Evolutionary conservation across 257 asterid genomes (phyloP), one percentile per base, ranked within the genome.

Genomic region (Solanum pimpinellifolium): DNA sequence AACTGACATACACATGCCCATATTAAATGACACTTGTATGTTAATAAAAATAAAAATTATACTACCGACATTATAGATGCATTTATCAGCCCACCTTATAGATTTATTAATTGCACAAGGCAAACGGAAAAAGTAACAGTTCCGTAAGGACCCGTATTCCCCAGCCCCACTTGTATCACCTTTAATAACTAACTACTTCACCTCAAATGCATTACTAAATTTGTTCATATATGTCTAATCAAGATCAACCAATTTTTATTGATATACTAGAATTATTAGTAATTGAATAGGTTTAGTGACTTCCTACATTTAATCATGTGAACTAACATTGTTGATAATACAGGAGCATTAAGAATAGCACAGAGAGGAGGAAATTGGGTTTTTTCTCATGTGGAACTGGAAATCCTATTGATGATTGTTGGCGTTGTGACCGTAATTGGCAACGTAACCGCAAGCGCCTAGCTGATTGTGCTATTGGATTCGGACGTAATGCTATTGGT

Each of bases 401-500:
- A 9, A 96, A 96, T 87, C 96, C 99, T 1, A 94, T 96, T n/a
- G 99, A 96, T 85, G 97, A 93, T 83, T 96, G 99, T 88, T 96
- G 99, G 98, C 93, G 99, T 1, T 94, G 98, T 88, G 96, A 95
- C 87, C 92, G 86, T 9, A 91, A 90, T 76, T 96, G 99, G 99
- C 87, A 90, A 70, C 93, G 91, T 78, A 81, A 90, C 89, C 99
- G 99, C 3, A 92, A 92, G n/a, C 96, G 95, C 14, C 90, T 96
- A 14, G 98, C 98, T 18, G 96, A 94, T 87, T 96, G 99, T 90
- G 89, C 94, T 41, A 93, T 95, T 23, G 99, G 99, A 4, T 96
- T 96, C n/a, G 98, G 99, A 3, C 96, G 97, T 78, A 94, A 92
- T 42, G 96, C 99, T 37, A 86, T 93, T 3, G 99, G 99, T 33